A percentile compares a stretch with the other conserved stretches of the same genome.
Evolutionary conservation across 2,329 filamentous ascomycete species (phyloP).

Genomic region (Colletotrichum sp.): DNA sequence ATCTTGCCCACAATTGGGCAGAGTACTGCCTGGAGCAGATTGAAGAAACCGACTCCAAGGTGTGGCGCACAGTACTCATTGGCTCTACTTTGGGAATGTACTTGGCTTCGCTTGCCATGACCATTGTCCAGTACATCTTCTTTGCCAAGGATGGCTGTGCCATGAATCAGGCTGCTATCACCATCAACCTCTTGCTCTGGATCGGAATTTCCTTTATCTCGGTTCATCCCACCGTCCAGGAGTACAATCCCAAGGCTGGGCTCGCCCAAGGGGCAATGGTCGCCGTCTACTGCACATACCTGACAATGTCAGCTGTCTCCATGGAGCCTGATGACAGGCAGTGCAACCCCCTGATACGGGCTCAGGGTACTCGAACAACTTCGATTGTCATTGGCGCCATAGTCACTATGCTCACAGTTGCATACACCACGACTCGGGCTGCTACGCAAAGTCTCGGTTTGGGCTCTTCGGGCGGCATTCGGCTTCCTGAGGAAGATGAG

Average conservation of each 20-base stretch:
- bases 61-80: slow-evolving; percentile 88
- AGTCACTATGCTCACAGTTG: slow-evolving; percentile 94
- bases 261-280: slow-evolving; percentile 98
- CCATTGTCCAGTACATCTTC: slow-evolving; percentile 95
- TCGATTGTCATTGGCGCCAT: slow-evolving; percentile 92
- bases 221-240: slow-evolving; percentile 88
- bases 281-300: slow-evolving; percentile 96
- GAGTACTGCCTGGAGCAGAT: slow-evolving; percentile 96
- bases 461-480: slow-evolving; percentile 62
- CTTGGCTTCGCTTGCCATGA: slow-evolving; percentile 87
- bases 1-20: slow-evolving; percentile 95
- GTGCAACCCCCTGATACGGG: slow-evolving; percentile 90
- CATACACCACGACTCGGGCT: slow-evolving; percentile 95
- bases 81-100: slow-evolving; percentile 96
- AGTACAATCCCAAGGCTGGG: slow-evolving; percentile 90
- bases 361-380: slow-evolving; percentile 85
- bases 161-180: slow-evolving; percentile 97
- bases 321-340: slow-evolving; percentile 96
- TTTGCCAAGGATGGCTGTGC: slow-evolving; percentile 82
- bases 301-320: slow-evolving; percentile 96
- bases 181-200: slow-evolving; percentile 87
- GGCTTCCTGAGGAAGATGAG: slow-evolving; percentile 73
- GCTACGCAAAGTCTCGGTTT: slow-evolving; percentile 88
- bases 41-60: slow-evolving; percentile 80
- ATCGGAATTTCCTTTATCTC: slow-evolving; percentile 82